Evolutionary conservation across 192 early-diverging fungal genomes (phyloP), one percentile per base, ranked within the genome.

Genomic region (Coemansia sp.): DNA sequence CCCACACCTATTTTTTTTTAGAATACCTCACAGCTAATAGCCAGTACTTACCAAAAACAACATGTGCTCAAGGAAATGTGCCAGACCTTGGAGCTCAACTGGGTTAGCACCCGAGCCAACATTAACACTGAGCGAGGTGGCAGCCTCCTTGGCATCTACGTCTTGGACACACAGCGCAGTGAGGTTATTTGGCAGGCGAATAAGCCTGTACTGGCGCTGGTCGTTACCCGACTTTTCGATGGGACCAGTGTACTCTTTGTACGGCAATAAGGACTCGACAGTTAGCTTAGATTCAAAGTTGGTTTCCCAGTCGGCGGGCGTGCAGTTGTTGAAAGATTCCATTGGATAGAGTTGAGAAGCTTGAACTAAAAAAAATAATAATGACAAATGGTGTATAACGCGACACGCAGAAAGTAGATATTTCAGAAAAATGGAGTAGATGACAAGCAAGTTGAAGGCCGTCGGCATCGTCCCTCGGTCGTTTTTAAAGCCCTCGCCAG

Each of bases 11-110:
- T 7, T 10, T 26, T 35, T 16, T 42, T 26, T 2, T 26, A 14
- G 4, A 43, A 4, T 14, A 17, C 13, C 14, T 13, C 32, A 26
- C 14, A 16, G 6, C 1, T 33, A 35, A n/a, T 35, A 35, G 1
- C 1, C 4, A 11, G 55, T 35, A 17, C 55, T 67, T 63, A 76
- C 75, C 81, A 88, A 79, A 64, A 88, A 90, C 16, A 91, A 69
- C 50, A 91, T 64, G 65, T 92, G 90, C 68, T 91, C 89, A 64
- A 87, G 83, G 50, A 89, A 91, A 60, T 92, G 90, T 0, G 90
- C 90, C 14, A 92, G 76, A 0, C 90, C 90, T 60, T 74, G 84
- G 17, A 91, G 65, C 44, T 87, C 70, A 68, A 80, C 80, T 6
- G 86, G 87, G 68, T 89, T 87, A 35, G 70, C 76, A 43, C 87